A percentile compares a stretch with the other conserved stretches of the same genome.
These are phyloP conservation scores for Imleria badia DNA, from an alignment of 768 basidiomycete species.

Conservation along the genomic window DNA sequence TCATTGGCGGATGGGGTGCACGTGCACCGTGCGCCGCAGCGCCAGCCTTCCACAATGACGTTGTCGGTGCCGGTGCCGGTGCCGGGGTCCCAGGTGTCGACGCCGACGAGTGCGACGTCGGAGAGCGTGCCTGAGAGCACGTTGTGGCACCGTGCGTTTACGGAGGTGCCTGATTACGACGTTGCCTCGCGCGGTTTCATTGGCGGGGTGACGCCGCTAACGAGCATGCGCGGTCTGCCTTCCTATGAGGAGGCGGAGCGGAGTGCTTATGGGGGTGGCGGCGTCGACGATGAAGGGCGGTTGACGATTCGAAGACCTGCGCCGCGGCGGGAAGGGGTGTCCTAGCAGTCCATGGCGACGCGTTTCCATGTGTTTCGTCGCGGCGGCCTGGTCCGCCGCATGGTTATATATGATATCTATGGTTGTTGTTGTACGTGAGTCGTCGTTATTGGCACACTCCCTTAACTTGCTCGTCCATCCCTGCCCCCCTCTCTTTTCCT, in stretches of 20 bases:
- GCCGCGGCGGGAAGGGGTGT: too few relatives aligned
- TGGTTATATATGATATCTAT: too few relatives aligned
- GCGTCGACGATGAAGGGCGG: neutral
- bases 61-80: neutral
- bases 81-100: neutral
- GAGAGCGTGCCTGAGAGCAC: conserved; percentile 31
- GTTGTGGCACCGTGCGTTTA: conserved; percentile 62
- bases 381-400: neutral
- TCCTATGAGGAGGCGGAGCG: conserved; percentile 75
- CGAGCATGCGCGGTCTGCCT: conserved; percentile 74
- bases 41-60: too few relatives aligned
- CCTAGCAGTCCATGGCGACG: too few relatives aligned
- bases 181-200: conserved; percentile 85
- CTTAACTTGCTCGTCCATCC: too few relatives aligned
- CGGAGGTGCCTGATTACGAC: conserved; percentile 82
- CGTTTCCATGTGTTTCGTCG: neutral
- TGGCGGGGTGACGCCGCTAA: conserved; percentile 86
- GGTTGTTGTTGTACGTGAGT: too few relatives aligned
- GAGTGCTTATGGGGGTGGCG: neutral
- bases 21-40: conserved; percentile 6
- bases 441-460: too few relatives aligned
- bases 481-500: too few relatives aligned
- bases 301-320: too few relatives aligned
- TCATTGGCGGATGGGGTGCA: conserved; percentile 3
- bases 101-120: neutral